Evolutionary conservation across 352 stramenopile species (phyloP).

Genomic region (Phytopythium montanum): DNA sequence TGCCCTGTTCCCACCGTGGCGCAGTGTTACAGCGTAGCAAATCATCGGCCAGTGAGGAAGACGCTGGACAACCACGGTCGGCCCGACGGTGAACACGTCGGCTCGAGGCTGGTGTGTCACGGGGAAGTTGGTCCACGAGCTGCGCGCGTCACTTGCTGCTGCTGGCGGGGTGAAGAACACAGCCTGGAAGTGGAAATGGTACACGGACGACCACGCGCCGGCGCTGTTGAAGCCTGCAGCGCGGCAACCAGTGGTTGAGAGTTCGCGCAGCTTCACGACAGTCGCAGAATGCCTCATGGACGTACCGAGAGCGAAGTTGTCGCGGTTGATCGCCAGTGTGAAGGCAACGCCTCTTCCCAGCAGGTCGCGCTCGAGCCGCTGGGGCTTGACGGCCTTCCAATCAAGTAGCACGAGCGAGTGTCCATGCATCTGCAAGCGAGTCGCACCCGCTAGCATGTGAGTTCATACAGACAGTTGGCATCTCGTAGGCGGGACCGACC

Average conservation of each 20-base stretch:
- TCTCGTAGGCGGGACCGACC: slow-evolving; percentile 20
- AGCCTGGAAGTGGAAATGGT: slow-evolving; percentile 71
- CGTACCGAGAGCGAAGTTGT: slow-evolving; percentile 50
- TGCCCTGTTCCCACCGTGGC: neutral
- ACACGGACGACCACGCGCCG: slow-evolving; percentile 75
- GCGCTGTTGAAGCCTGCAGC: slow-evolving; percentile 63
- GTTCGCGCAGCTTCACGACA: neutral
- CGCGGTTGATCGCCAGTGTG: slow-evolving; percentile 15
- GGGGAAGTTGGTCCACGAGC: slow-evolving; percentile 29
- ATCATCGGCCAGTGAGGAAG: slow-evolving; percentile 42
- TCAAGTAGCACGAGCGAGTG: slow-evolving; percentile 63
- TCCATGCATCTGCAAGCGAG: slow-evolving; percentile 44
- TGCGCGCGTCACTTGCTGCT: neutral
- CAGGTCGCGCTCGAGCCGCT: slow-evolving; percentile 31
- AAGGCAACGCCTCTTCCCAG: slow-evolving; percentile 23
- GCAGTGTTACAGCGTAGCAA: slow-evolving; percentile 33
- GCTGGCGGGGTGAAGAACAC: slow-evolving; percentile 39
- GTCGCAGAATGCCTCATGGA: neutral
- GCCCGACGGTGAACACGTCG: slow-evolving; percentile 18
- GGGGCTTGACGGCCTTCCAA: slow-evolving; percentile 24
- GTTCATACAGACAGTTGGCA: neutral
- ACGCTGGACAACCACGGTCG: slow-evolving; percentile 14
- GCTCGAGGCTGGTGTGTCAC: slow-evolving; percentile 30
- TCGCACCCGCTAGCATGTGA: neutral
- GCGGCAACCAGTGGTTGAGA: neutral